Evolutionary conservation across 768 basidiomycete species (phyloP).

Genomic region (Psilocybe sp.): DNA sequence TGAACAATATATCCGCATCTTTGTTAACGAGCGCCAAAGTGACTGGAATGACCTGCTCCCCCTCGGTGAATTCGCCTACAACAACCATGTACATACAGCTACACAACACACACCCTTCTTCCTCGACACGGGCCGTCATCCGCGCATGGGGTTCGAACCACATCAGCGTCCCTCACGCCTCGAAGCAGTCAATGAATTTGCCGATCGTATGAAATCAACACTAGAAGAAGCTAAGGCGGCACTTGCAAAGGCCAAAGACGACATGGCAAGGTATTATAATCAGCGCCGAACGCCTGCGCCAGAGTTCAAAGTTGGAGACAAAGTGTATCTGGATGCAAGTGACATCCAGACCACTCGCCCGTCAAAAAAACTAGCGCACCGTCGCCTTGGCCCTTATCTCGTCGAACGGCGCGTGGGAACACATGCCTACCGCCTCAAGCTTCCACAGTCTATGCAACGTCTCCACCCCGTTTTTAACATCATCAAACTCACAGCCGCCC

Average conservation of each 20-base stretch:
- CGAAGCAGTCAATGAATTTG: constrained; percentile 15
- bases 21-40: not conserved
- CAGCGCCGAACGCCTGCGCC: constrained; percentile 2
- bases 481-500: constrained; percentile 3
- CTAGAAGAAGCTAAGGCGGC: constrained; percentile 12
- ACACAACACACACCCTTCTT: not conserved
- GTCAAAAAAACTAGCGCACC: constrained; percentile 10
- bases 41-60: not conserved
- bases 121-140: not conserved
- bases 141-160: constrained; percentile 12
- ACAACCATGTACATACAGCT: not conserved
- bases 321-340: constrained; percentile 10
- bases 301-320: constrained; percentile 7
- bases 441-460: constrained; percentile 9
- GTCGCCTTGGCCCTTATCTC: constrained; percentile 11
- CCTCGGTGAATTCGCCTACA: not conserved
- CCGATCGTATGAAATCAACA: constrained; percentile 12
- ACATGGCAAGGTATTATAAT: constrained; percentile 14
- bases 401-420: constrained; percentile 1
- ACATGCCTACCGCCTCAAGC: constrained; percentile 11
- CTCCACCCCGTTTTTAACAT: constrained; percentile 16
- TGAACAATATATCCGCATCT: not conserved
- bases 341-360: constrained; percentile 7
- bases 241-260: constrained; percentile 14
- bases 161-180: constrained; percentile 10